A percentile compares a stretch with the other conserved stretches of the same genome.
Evolutionary conservation across 1,284 basidiomycete genomes (phyloP).

Genomic region (Meira miltonrushii): DNA sequence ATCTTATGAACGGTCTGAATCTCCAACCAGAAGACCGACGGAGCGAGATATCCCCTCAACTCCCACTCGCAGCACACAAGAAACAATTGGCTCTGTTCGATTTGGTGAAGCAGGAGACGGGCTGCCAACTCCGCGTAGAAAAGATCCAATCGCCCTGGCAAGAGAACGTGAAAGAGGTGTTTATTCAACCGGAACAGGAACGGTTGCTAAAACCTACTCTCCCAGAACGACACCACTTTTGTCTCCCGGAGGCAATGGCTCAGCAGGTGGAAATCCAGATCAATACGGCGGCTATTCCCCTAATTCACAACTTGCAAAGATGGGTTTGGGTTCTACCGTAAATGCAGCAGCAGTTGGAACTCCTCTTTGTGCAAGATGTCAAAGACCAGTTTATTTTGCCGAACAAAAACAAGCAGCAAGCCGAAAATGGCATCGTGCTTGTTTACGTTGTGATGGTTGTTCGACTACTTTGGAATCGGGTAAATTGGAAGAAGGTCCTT

Average conservation of each 20-base stretch:
- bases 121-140: neutral
- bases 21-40: no score
- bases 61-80: neutral
- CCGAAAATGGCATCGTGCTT: slow-evolving; percentile 46
- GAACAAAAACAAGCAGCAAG: slow-evolving; percentile 46
- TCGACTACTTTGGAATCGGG: slow-evolving; percentile 40
- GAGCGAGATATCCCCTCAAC: no score
- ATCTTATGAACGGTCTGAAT: neutral
- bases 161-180: slow-evolving; percentile 4
- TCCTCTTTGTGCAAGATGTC: slow-evolving; percentile 45
- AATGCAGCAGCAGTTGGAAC: slow-evolving; percentile 33
- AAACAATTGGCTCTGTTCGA: neutral
- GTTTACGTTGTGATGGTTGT: slow-evolving; percentile 48
- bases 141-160: neutral
- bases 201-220: slow-evolving; percentile 1
- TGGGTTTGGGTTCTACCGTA: neutral
- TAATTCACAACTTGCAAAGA: neutral
- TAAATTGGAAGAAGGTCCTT: slow-evolving; percentile 45
- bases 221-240: neutral
- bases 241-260: neutral
- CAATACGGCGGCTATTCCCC: neutral
- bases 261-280: neutral
- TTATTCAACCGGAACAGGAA: neutral
- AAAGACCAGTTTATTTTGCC: slow-evolving; percentile 47
- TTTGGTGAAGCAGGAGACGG: neutral